phyloP scores from a whole-genome alignment of 768 basidiomycete species.

The Gymnopilus dilepis region DNA sequence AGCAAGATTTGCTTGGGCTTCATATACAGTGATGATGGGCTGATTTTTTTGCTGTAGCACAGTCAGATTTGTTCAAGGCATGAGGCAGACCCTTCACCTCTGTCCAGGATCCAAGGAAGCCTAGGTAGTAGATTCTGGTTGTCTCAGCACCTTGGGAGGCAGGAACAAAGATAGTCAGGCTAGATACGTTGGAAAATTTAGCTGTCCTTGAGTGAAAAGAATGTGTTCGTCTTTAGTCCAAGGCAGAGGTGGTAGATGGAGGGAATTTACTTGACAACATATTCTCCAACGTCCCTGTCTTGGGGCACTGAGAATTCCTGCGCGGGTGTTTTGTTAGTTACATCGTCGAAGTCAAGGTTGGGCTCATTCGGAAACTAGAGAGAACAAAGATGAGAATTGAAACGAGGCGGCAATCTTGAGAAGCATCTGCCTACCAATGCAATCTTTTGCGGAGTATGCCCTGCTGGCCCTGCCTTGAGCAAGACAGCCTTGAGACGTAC shows the following conservation, averaged over 20 bases:
- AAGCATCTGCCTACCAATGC: constrained; percentile 55
- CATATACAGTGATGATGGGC: constrained; percentile 87
- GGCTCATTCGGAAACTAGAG: constrained; percentile 76
- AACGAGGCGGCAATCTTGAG: not conserved
- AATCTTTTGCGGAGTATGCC: constrained; percentile 77
- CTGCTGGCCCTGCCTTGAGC: constrained; percentile 82
- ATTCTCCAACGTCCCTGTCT: constrained; percentile 82
- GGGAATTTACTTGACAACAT: constrained; percentile 71
- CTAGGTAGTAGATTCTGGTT: constrained; percentile 80
- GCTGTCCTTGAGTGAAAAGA: constrained; percentile 58
- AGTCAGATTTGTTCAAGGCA: constrained; percentile 3
- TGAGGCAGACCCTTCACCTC: constrained; percentile 51
- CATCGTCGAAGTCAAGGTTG: constrained; percentile 83
- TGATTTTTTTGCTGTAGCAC: constrained; percentile 68
- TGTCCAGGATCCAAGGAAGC: constrained; percentile 83
- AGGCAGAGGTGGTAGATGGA: not conserved
- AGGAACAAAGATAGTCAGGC: constrained; percentile 84
- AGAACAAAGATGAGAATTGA: not conserved
- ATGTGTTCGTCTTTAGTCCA: not conserved
- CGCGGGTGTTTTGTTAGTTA: constrained; percentile 60
- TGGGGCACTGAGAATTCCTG: constrained; percentile 78
- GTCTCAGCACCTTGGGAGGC: constrained; percentile 80
- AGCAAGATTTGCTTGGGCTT: constrained; percentile 83
- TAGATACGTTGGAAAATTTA: constrained; percentile 84
- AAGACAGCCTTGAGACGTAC: constrained; percentile 85